Percentiles rank a stretch among this genome's conserved stretches.
phyloP scores from a whole-genome alignment of 2,329 filamentous ascomycete genomes.

The Ophiocordyceps camponoti-saundersi region DNA sequence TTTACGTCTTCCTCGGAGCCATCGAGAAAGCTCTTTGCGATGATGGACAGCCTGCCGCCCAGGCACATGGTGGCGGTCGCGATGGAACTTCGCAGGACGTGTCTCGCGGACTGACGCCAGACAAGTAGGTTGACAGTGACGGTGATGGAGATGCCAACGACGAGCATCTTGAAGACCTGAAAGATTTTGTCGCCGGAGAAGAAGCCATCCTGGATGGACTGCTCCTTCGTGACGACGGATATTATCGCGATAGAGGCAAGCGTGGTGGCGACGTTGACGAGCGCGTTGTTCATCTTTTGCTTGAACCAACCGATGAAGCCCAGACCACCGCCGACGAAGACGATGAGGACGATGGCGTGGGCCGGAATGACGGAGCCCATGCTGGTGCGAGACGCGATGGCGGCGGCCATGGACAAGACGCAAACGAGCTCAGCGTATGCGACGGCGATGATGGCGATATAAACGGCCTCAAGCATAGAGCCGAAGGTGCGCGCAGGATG shows the following conservation, averaged over 20 bases:
- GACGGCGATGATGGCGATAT: constrained; percentile 64
- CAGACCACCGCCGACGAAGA: constrained; percentile 75
- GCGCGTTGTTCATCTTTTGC: constrained; percentile 57
- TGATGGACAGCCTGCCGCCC: constrained; percentile 65
- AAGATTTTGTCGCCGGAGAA: constrained; percentile 70
- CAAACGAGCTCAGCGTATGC: constrained; percentile 53
- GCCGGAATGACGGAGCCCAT: constrained; percentile 52
- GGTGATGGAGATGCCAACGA: constrained; percentile 58
- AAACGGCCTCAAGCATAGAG: constrained; percentile 73
- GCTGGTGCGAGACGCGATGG: constrained; percentile 56
- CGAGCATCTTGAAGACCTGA: constrained; percentile 68
- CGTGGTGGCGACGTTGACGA: constrained; percentile 74
- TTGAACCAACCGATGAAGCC: constrained; percentile 83
- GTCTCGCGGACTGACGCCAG: constrained; percentile 62
- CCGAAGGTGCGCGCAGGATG: constrained; percentile 75
- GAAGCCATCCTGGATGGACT: constrained; percentile 64
- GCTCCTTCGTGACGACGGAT: constrained; percentile 80
- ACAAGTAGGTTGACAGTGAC: constrained; percentile 61
- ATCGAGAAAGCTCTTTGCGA: constrained; percentile 68
- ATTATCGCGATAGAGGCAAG: constrained; percentile 79
- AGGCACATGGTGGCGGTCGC: constrained; percentile 56
- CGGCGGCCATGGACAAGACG: constrained; percentile 75
- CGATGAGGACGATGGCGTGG: constrained; percentile 59
- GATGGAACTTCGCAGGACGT: constrained; percentile 56
- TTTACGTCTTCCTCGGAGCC: constrained; percentile 66